These are phyloP conservation scores for Rhizodiscina lignyota DNA, from an alignment of 495 filamentous ascomycete genomes.

Conservation along the genomic window DNA sequence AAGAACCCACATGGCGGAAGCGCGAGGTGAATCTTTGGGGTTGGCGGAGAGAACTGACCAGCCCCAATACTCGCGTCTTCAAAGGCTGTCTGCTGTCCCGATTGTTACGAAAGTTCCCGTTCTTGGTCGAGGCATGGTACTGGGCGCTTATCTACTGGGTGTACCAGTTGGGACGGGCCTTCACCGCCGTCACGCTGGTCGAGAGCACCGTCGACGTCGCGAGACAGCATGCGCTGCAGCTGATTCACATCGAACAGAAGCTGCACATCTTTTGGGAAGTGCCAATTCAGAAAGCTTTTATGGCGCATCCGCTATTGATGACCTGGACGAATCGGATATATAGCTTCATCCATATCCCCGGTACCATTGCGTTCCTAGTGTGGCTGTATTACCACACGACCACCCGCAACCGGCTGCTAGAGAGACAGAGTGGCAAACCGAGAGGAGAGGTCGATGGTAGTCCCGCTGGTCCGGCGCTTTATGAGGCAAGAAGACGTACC, in stretches of 20 bases:
- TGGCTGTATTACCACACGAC: slow-evolving; percentile 52
- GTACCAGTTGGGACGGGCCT: slow-evolving; percentile 46
- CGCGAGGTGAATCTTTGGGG: slow-evolving; percentile 25
- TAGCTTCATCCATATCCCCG: slow-evolving; percentile 70
- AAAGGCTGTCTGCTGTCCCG: slow-evolving; percentile 36
- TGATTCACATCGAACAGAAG: slow-evolving; percentile 36
- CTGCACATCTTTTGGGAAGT: slow-evolving; percentile 33
- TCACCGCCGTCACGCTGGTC: slow-evolving; percentile 41
- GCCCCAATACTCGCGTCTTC: slow-evolving; percentile 39
- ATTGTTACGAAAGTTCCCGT: slow-evolving; percentile 51
- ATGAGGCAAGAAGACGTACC: slow-evolving; percentile 46
- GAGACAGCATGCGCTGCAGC: slow-evolving; percentile 36
- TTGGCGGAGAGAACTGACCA: slow-evolving; percentile 22
- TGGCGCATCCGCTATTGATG: slow-evolving; percentile 16
- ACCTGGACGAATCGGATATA: slow-evolving; percentile 46
- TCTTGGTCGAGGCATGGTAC: slow-evolving; percentile 67
- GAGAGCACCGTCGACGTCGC: slow-evolving; percentile 40
- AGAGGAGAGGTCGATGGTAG: slow-evolving; percentile 16
- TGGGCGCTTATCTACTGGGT: slow-evolving; percentile 58
- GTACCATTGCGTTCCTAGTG: slow-evolving; percentile 54
- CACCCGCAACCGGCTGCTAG: slow-evolving; percentile 26
- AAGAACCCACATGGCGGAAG: slow-evolving; percentile 25
- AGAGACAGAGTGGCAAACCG: slow-evolving; percentile 21
- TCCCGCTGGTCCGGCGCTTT: slow-evolving; percentile 33
- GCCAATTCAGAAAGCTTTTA: slow-evolving; percentile 18